Conservation (phyloP, 805 yeast genomes). For the Kodamaea hsintzibuensis region DNA sequence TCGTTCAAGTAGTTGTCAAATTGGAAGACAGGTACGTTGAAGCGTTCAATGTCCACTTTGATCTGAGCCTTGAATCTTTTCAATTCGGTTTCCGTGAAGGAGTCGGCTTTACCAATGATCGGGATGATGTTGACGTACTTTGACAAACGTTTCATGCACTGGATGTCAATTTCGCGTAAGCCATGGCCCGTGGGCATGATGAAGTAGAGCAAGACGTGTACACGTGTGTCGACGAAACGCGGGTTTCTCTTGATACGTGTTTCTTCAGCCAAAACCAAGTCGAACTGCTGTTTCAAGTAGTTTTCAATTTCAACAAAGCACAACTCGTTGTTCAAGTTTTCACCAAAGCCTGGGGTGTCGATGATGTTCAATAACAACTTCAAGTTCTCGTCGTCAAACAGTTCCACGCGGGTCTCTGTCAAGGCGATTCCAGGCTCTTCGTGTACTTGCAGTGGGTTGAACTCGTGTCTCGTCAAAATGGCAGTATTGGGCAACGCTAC, state of each 20-base stretch:
- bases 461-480: constrained; percentile 53
- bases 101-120: constrained; percentile 77
- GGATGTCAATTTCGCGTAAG: constrained; percentile 70
- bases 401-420: constrained; percentile 63
- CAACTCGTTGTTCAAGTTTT: constrained; percentile 65
- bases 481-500: constrained; percentile 56
- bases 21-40: constrained; percentile 73
- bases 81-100: constrained; percentile 69
- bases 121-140: constrained; percentile 82
- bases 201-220: constrained; percentile 76
- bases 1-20: constrained; percentile 54
- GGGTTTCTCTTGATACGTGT: constrained; percentile 86
- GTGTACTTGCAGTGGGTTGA: constrained; percentile 59
- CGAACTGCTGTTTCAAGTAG: constrained; percentile 76
- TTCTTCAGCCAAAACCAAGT: constrained; percentile 79
- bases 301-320: constrained; percentile 67
- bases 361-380: constrained; percentile 59
- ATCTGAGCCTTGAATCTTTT: constrained; percentile 59
- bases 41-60: constrained; percentile 61
- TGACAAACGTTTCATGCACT: constrained; percentile 67
- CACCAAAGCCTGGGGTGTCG: constrained; percentile 79
- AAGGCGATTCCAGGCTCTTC: constrained; percentile 77
- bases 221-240: constrained; percentile 72
- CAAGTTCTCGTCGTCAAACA: constrained; percentile 58
- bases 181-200: constrained; percentile 82